Evolutionary conservation across 2,329 filamentous ascomycete genomes (phyloP).

Genomic region (Colletotrichum lentis): DNA sequence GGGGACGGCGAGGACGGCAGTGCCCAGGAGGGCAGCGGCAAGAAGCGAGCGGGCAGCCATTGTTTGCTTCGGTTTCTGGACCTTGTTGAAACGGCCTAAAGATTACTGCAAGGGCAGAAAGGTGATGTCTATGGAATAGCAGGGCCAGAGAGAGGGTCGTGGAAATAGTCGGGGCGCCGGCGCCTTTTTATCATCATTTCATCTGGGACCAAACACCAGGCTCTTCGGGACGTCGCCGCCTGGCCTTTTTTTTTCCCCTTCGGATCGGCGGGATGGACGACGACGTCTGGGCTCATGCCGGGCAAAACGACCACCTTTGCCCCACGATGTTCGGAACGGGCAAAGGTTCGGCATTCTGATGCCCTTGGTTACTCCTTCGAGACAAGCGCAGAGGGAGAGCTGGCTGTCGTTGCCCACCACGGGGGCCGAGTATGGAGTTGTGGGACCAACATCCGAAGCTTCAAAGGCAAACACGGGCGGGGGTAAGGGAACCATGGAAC

Average conservation of each 20-base stretch:
- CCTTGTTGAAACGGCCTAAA: neutral
- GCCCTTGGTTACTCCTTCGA: conserved; percentile 24
- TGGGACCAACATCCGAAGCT: conserved; percentile 30
- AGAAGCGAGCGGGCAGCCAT: conserved; percentile 36
- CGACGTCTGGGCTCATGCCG: neutral
- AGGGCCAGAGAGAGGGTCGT: neutral
- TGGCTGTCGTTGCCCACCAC: neutral
- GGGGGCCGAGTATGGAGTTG: conserved; percentile 1
- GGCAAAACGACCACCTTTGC: neutral
- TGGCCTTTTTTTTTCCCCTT: too few relatives aligned
- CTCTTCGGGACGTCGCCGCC: neutral
- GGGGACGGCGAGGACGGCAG: conserved; percentile 51
- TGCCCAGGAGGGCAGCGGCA: conserved; percentile 34
- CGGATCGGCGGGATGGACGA: conserved; percentile 31
- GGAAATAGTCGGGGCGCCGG: neutral
- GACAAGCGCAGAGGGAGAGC: conserved; percentile 27
- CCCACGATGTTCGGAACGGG: conserved; percentile 11
- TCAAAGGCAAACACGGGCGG: too few relatives aligned
- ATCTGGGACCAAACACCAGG: neutral
- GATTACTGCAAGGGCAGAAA: neutral
- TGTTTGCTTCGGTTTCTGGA: conserved; percentile 18
- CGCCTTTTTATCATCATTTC: conserved; percentile 22
- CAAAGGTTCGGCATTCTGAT: conserved; percentile 22
- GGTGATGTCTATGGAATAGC: conserved; percentile 8
- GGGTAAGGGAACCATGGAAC: conserved; percentile 11